Percentiles rank a stretch among this genome's conserved stretches.
Conservation (phyloP, 768 basidiomycete genomes). For the Termitomyces sp. region DNA sequence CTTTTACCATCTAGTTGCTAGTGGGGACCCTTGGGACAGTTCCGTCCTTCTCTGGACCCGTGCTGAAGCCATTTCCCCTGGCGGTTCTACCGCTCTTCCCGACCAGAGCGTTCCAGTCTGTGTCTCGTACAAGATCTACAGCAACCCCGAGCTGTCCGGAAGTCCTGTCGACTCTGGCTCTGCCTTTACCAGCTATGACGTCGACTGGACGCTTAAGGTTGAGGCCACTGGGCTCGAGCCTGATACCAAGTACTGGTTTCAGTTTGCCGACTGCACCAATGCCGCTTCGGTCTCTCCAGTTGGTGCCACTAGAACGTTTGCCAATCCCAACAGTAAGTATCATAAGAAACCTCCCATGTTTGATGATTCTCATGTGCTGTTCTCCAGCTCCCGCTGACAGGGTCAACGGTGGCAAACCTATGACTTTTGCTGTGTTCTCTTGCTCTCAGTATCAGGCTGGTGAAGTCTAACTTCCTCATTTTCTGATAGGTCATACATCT, state of each 20-base stretch:
- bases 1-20: background rate
- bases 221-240: constrained; percentile 50
- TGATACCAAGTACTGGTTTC: constrained; percentile 52
- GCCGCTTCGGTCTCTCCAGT: constrained; percentile 41
- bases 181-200: constrained; percentile 56
- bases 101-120: constrained; percentile 38
- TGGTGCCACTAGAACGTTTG: constrained; percentile 47
- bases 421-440: constrained; percentile 58
- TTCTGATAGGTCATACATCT: background rate
- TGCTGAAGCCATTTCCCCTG: constrained; percentile 36
- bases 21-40: background rate
- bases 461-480: constrained; percentile 16
- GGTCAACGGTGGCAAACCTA: constrained; percentile 52
- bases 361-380: background rate
- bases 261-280: constrained; percentile 47
- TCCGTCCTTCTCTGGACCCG: constrained; percentile 44
- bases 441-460: constrained; percentile 56
- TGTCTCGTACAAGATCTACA: constrained; percentile 44
- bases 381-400: constrained; percentile 33
- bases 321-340: background rate
- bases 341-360: background rate
- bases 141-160: constrained; percentile 33
- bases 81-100: constrained; percentile 5
- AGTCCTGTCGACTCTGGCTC: constrained; percentile 38
- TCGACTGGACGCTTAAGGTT: constrained; percentile 63